Percentiles rank a stretch among this genome's conserved stretches.
These are phyloP conservation scores for Rhizopogon rudus DNA, from an alignment of 768 basidiomycete genomes.

Conservation along the genomic window DNA sequence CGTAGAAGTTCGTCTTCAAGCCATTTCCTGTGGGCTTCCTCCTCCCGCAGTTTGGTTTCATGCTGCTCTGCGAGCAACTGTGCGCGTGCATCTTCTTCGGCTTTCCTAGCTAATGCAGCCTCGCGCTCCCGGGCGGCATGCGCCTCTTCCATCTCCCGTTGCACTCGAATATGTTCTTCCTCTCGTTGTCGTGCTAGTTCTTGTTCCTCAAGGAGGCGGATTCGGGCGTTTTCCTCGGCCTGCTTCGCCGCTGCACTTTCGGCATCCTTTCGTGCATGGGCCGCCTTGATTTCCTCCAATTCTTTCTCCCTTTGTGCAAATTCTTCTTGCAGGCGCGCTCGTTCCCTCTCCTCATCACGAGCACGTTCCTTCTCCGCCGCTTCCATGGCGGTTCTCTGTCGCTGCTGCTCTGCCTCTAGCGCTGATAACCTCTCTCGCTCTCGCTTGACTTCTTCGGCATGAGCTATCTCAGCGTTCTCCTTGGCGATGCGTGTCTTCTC, in stretches of 20 bases:
- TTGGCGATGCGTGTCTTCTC: slow-evolving; percentile 17
- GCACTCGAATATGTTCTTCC: slow-evolving; percentile 23
- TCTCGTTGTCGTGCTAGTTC: slow-evolving; percentile 16
- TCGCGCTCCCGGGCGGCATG: slow-evolving; percentile 22
- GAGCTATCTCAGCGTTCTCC: slow-evolving; percentile 16
- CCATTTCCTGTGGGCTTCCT: slow-evolving; percentile 19
- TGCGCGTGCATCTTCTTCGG: slow-evolving; percentile 19
- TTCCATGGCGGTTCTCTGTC: slow-evolving; percentile 16
- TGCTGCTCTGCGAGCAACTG: slow-evolving; percentile 22
- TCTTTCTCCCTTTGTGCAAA: slow-evolving; percentile 22
- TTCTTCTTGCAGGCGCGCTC: slow-evolving; percentile 22
- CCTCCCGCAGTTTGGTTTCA: slow-evolving; percentile 22
- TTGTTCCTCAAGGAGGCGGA: slow-evolving; percentile 18
- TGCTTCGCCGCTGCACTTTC: slow-evolving; percentile 19
- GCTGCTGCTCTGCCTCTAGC: slow-evolving; percentile 24
- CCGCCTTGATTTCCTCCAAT: slow-evolving; percentile 17
- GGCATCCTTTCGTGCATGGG: slow-evolving; percentile 20
- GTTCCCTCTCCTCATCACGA: slow-evolving; percentile 23
- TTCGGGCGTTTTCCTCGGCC: slow-evolving; percentile 22
- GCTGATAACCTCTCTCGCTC: slow-evolving; percentile 27
- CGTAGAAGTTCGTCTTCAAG: slow-evolving; percentile 23
- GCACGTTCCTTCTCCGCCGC: slow-evolving; percentile 21
- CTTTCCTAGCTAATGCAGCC: slow-evolving; percentile 9
- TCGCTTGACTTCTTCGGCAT: slow-evolving; percentile 18
- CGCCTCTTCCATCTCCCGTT: slow-evolving; percentile 18